Evolutionary conservation across 2,329 filamentous ascomycete genomes (phyloP).

Genomic region (Tolypocladium sp.): DNA sequence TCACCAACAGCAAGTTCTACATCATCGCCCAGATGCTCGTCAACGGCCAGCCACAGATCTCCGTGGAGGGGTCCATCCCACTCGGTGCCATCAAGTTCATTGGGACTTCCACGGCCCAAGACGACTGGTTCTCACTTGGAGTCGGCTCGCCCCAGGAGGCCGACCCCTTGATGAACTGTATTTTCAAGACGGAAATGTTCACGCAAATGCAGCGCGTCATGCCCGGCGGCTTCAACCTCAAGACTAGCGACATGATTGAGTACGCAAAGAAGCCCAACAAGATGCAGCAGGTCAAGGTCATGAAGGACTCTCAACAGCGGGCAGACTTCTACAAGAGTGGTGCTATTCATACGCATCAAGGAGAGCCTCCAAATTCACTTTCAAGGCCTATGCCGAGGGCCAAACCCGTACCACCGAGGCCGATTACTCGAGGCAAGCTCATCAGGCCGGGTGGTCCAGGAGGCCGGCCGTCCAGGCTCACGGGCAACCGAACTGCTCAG

Average conservation of each 20-base stretch:
- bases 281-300: conserved; percentile 74
- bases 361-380: conserved; percentile 72
- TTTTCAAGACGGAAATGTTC: conserved; percentile 96
- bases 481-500: conserved; percentile 36
- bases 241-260: conserved; percentile 76
- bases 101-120: conserved; percentile 68
- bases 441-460: conserved; percentile 84
- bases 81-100: conserved; percentile 85
- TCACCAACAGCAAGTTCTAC: conserved; percentile 83
- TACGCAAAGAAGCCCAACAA: conserved; percentile 98
- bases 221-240: conserved; percentile 71
- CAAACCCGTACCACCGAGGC: conserved; percentile 77
- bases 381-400: conserved; percentile 81
- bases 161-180: conserved; percentile 85
- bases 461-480: conserved; percentile 67
- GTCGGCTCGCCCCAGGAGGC: conserved; percentile 85
- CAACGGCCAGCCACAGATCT: conserved; percentile 73
- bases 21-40: conserved; percentile 77
- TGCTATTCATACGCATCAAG: conserved; percentile 75
- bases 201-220: conserved; percentile 79
- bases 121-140: conserved; percentile 95
- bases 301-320: conserved; percentile 72
- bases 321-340: conserved; percentile 92
- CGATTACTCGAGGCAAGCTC: conserved; percentile 88
- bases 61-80: conserved; percentile 71